Base-by-base conservation (phyloP, 2,329 filamentous ascomycete genomes). In the Teratosphaeria gauchensis region DNA sequence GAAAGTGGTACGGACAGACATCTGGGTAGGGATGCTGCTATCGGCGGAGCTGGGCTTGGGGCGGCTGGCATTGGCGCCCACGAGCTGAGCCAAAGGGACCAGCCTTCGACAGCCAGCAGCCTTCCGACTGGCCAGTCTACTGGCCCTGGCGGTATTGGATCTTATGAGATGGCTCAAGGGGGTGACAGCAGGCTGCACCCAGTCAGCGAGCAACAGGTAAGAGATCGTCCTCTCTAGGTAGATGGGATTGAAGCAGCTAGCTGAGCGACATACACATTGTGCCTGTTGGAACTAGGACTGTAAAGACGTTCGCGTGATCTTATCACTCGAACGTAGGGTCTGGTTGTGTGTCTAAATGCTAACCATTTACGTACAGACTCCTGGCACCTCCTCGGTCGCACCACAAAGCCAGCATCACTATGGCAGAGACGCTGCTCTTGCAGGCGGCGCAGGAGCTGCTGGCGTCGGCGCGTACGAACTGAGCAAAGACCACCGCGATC, bases 391-490 rank as follows among this genome's bases (percentile, higher is more conserved):
- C 9, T 48, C 42, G n/a, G n/a, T 21, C 24, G 24, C 24, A 8
- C 14, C 51, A 30, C 51, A 53, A 21, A 53, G 51, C 51, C 51
- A 53, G 42, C 42, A 65, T 51, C 68, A 70, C 46, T 61, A 66
- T 30, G 67, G 65, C 14, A 66, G 67, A 16, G 66, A 71, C 56
- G 66, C 69, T n/a, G 70, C 69, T 9, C 48, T 70, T 9, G 69
- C 56, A 24, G 68, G 65, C n/a, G 69, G 68, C 24, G 68, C 64
- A 12, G 70, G 66, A 4, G 61, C 63, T 3, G 66, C 64, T 28
- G 63, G 61, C 4, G 56, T 58, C 31, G 63, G 59, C 8, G 72
- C 67, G 0, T 69, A 74, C 55, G 69, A 75, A 54, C 66, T 67
- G 14, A 14, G 28, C 19, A 55, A 46, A 35, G 32, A 46, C 38